Base-by-base conservation (phyloP, 2,329 filamentous ascomycete species). In the Furcasterigmium sp. region DNA sequence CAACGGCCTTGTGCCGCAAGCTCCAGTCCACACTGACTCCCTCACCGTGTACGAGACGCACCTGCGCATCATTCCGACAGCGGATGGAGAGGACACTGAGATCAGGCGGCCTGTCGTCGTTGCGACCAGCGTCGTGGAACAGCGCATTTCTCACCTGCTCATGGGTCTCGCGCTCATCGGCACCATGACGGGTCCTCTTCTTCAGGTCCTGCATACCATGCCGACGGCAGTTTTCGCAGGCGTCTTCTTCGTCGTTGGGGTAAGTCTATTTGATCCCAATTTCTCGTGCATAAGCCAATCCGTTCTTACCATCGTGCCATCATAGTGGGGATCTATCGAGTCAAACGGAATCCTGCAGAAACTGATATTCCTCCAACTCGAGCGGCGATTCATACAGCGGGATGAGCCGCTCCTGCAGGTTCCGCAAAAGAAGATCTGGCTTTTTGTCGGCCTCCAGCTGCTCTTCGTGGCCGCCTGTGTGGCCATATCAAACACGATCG, bases 401-500 rank as follows among this genome's bases (percentile, higher is more conserved):
- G 63, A 64, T 6, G 72, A 79, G 21, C 69, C 71, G 0, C 54
- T 79, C 0, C 55, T 63, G 5, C 60, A 55, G 2, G 58, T 80
- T 9, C 59, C 58, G 6, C 66, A 64, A 13, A 62, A 62, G 9
- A 65, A 72, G 14, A 70, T 80, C 20, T 55, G 64, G 46, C 63
- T 67, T 3, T 82, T 75, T 51, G 64, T 79, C 2, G 64, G 59
- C 11, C 67, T 75, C 17, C 75, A 81, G 52, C 51, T 75, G 2
- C 34, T 73, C 3, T 72, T 69, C 2, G 76, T 80, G 17, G 68
- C 66, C 1, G 68, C 70, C 7, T 75, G 70, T 3, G 75, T 82
- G 11, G 77, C 74, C 0, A 75, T 81, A 41, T 78, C 75, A 3
- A 75, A 80, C 55, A 81, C 77, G 0, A 73, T 80, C 19, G 78